Conservation (phyloP, 306 rosid species). For the Parietaria judaica region DNA sequence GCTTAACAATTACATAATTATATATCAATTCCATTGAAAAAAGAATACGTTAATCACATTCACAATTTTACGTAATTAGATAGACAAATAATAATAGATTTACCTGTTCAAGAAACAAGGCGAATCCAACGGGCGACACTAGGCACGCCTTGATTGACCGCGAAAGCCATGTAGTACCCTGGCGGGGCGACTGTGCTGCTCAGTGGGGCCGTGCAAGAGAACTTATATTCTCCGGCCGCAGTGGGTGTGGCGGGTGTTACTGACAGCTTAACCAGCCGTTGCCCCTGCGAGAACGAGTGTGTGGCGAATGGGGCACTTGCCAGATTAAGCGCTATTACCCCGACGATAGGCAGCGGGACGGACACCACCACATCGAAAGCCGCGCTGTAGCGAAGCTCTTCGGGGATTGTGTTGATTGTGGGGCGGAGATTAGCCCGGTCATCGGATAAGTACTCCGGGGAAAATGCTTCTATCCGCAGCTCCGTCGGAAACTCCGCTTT, state of each 20-base stretch:
- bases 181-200: conserved; percentile 72
- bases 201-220: conserved; percentile 59
- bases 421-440: conserved; percentile 64
- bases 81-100: too few species aligned
- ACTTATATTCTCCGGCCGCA: conserved; percentile 31
- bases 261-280: conserved; percentile 60
- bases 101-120: conserved; percentile 12
- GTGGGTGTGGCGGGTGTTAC: conserved; percentile 41
- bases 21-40: too few species aligned
- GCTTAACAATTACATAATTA: background rate
- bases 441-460: conserved; percentile 59
- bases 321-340: conserved; percentile 62
- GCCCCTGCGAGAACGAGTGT: conserved; percentile 89
- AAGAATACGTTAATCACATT: too few species aligned
- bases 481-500: conserved; percentile 57
- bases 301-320: conserved; percentile 74
- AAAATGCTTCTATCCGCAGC: conserved; percentile 63
- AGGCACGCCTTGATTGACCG: conserved; percentile 87
- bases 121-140: conserved; percentile 80
- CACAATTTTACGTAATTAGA: too few species aligned
- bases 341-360: conserved; percentile 59
- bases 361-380: conserved; percentile 44
- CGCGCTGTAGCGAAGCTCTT: conserved; percentile 44
- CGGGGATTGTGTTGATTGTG: conserved; percentile 37
- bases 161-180: conserved; percentile 78